Evolutionary conservation across 139 green algal genomes (phyloP), one percentile per base, ranked within the genome.

Genomic region (Chlorella sp.): DNA sequence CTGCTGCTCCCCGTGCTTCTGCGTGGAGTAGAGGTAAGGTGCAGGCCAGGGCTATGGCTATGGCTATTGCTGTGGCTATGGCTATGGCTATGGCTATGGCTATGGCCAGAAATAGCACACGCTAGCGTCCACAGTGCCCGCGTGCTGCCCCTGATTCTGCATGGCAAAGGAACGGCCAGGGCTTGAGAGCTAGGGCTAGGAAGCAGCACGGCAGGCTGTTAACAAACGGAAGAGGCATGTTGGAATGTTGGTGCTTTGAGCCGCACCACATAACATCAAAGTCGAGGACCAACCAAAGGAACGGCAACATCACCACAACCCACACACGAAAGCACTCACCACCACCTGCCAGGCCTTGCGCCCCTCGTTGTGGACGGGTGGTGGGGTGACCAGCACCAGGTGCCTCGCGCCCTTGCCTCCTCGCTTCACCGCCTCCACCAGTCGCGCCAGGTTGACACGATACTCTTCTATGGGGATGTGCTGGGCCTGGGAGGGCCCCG

Each of bases 391-490:
- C 6, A 96, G 65, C 42, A 96, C 26, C 0, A 93, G 77, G 22
- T 70, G 64, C 6, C 61, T 2, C 20, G 89, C 78, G 26, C 78
- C 79, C 22, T 68, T 51, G 0, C 2, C 30, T n/a, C 26, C 62
- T 49, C 17, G 88, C 60, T 34, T 79, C 35, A 26, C 5, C n/a
- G n/a, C n/a, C n/a, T n/a, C 1, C 65, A 96, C 86, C 10, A 96
- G 89, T 1, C 49, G 35, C 29, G 35, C 31, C 49, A 96, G 71
- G 79, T 93, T 94, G 10, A 30, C 10, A 10, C 26, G 30, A 65
- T 89, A 96, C 77, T 97, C 88, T 0, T 51, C 24, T 0, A 96
- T 0, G 1, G 94, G 91, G 34, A 98, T 94, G 70, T 97, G 87
- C 85, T 98, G 94, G 22, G 77, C 66, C 1, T 34, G 32, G 27